Percentiles rank a stretch among this genome's conserved stretches.
Conservation (phyloP, 768 basidiomycete genomes). For the Tulasnella calospora region DNA sequence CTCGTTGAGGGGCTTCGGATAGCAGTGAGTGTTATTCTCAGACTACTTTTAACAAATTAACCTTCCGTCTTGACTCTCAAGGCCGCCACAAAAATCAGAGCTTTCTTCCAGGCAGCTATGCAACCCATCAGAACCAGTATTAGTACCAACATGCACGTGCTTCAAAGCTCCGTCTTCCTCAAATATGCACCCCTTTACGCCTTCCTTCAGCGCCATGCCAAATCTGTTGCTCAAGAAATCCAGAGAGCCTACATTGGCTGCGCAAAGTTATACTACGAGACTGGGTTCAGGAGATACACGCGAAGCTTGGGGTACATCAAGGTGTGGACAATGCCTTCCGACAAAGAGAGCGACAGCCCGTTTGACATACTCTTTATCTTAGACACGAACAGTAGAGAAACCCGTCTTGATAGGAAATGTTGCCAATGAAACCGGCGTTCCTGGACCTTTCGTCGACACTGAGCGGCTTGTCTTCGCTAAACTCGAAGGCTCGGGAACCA, state of each 20-base stretch:
- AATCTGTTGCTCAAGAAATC: constrained; percentile 76
- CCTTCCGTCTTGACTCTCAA: constrained; percentile 34
- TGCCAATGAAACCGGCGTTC: constrained; percentile 38
- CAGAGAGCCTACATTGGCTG: constrained; percentile 80
- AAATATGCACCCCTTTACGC: constrained; percentile 77
- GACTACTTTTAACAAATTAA: not conserved
- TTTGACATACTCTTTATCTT: constrained; percentile 3
- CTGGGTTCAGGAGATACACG: constrained; percentile 85
- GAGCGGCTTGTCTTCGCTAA: constrained; percentile 62
- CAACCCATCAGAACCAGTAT: constrained; percentile 77
- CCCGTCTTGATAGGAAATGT: constrained; percentile 56
- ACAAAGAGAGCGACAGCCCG: not conserved
- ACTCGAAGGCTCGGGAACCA: constrained; percentile 74
- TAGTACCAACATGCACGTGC: constrained; percentile 86
- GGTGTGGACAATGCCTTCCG: constrained; percentile 39
- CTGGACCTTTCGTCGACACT: constrained; percentile 41
- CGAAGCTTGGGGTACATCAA: constrained; percentile 76
- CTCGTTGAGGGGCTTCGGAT: constrained; percentile 83
- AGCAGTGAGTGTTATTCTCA: constrained; percentile 54
- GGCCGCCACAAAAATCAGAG: constrained; percentile 85
- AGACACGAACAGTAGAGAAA: constrained; percentile 69
- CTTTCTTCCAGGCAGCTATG: constrained; percentile 77
- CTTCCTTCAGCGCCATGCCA: constrained; percentile 80
- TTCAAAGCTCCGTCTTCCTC: constrained; percentile 80
- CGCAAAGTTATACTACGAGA: constrained; percentile 90